phyloP scores from a whole-genome alignment of 2,329 filamentous ascomycete species.

The Ceratocystis albifundus region DNA sequence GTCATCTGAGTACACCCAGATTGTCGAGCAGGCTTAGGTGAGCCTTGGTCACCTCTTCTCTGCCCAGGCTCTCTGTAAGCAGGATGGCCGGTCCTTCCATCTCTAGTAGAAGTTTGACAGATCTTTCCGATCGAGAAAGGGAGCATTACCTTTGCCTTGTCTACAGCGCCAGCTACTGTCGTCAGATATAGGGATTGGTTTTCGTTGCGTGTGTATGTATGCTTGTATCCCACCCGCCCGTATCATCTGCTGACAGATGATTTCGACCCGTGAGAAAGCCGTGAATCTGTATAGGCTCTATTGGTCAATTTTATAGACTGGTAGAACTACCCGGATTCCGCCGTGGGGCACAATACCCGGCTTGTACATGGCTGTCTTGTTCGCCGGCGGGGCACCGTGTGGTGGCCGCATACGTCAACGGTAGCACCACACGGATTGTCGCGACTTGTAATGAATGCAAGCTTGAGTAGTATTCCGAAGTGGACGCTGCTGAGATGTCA shows the following conservation, averaged over 20 bases:
- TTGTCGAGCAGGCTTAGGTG: background rate
- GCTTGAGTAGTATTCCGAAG: too few relatives aligned
- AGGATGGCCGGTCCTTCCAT: background rate
- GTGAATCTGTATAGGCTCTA: background rate
- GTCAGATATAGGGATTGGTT: background rate
- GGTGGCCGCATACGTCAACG: too few relatives aligned
- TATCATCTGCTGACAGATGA: background rate
- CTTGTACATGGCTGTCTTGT: too few relatives aligned
- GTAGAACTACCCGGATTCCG: background rate
- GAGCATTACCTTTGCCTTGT: background rate
- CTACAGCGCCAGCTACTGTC: background rate
- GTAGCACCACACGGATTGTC: too few relatives aligned
- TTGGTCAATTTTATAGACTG: background rate
- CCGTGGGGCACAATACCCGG: too few relatives aligned
- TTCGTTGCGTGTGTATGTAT: background rate
- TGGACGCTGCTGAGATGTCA: too few relatives aligned
- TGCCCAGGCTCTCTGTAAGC: background rate
- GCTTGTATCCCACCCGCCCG: background rate
- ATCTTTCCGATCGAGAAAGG: background rate
- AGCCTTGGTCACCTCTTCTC: background rate
- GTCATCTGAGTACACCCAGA: background rate
- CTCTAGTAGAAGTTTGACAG: background rate
- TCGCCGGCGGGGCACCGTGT: too few relatives aligned
- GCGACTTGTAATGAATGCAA: too few relatives aligned
- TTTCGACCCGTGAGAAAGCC: background rate